Percentiles rank a stretch among this genome's conserved stretches.
Evolutionary conservation across 306 rosid species (phyloP).

Genomic region (Parietaria judaica): DNA sequence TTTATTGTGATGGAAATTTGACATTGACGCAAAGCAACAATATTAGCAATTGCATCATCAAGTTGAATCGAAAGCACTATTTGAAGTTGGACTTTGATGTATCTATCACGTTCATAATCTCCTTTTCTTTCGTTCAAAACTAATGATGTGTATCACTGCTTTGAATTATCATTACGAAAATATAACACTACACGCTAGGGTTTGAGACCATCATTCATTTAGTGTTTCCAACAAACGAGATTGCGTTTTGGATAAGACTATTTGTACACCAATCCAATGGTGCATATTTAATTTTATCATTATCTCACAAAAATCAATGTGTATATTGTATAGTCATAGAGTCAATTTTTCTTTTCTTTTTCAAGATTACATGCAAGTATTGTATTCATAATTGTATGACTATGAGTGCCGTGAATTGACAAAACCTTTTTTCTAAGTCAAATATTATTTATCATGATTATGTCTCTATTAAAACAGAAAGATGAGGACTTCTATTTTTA

Average conservation of each 20-base stretch:
- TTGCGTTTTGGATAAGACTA: background rate
- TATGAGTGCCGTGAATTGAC: too few species aligned
- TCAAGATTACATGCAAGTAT: too few species aligned
- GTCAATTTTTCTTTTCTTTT: too few species aligned
- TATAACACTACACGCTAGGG: background rate
- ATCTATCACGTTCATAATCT: background rate
- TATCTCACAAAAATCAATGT: too few species aligned
- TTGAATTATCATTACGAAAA: background rate
- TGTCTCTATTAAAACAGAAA: too few species aligned
- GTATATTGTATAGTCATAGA: too few species aligned
- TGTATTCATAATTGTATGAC: too few species aligned
- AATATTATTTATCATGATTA: too few species aligned
- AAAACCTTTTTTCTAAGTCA: too few species aligned
- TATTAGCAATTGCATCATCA: slow-evolving; percentile 1
- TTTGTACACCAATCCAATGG: background rate
- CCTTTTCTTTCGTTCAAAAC: background rate
- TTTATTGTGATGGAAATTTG: background rate
- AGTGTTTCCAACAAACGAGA: too few species aligned
- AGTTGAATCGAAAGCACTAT: slow-evolving; percentile 9
- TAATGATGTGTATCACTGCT: slow-evolving; percentile 6
- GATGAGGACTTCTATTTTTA: too few species aligned
- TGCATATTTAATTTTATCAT: too few species aligned
- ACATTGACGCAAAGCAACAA: slow-evolving; percentile 13
- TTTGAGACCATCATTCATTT: background rate
- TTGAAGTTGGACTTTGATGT: background rate